Conservation (phyloP, 1,139 yeast species). For the Nakaseomyces kungkrabaensis region DNA sequence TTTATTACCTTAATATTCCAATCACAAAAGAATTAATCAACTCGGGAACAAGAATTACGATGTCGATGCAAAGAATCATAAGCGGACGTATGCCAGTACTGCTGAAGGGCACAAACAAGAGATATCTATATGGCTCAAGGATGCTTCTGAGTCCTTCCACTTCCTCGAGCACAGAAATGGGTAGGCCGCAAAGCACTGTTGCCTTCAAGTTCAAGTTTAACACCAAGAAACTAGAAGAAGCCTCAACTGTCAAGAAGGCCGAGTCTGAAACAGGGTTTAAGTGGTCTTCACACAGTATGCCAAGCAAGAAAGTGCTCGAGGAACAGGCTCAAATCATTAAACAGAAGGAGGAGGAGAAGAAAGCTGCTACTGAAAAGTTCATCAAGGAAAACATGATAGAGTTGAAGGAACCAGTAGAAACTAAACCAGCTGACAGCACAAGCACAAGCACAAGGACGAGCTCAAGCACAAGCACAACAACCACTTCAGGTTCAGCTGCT, state of each 20-base stretch:
- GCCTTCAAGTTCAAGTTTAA: slow-evolving; percentile 3
- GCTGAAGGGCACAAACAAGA: neutral
- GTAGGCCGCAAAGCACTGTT: neutral
- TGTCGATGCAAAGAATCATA: neutral
- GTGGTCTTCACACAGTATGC: slow-evolving; percentile 3
- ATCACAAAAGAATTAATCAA: neutral
- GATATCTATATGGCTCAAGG: slow-evolving; percentile 1
- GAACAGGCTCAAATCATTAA: neutral
- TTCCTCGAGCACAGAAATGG: neutral
- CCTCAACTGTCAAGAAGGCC: neutral
- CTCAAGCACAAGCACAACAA: neutral
- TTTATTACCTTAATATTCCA: neutral
- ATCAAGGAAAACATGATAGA: slow-evolving; percentile 1
- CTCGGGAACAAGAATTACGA: neutral
- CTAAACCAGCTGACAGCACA: neutral
- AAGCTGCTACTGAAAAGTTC: neutral
- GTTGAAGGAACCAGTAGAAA: neutral
- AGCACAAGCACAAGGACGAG: neutral
- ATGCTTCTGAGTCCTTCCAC: neutral
- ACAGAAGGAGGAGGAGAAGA: neutral
- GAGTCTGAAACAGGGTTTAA: neutral
- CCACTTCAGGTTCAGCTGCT: neutral
- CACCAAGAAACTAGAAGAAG: neutral
- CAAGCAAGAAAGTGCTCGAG: neutral
- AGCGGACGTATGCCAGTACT: slow-evolving; percentile 1